Conservation (phyloP, 352 stramenopile genomes). For the Hyaloperonospora arabidopsidis region DNA sequence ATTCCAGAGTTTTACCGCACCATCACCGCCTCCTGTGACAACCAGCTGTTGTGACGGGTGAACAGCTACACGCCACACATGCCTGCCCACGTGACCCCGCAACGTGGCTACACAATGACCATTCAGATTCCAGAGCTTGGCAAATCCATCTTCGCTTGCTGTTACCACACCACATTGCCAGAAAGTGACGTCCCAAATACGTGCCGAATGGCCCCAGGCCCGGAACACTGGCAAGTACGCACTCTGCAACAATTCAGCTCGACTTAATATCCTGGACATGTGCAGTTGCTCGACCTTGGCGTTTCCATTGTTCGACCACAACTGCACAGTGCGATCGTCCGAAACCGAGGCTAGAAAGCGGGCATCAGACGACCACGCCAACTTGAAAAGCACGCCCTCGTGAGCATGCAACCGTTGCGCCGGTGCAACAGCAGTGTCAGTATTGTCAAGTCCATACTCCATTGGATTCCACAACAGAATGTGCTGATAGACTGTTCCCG, state of each 20-base stretch:
- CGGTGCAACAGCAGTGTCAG: conserved; percentile 21
- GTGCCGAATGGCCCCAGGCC: conserved; percentile 73
- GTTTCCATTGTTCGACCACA: conserved; percentile 53
- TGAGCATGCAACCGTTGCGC: conserved; percentile 67
- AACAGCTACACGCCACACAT: conserved; percentile 72
- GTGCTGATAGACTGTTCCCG: conserved; percentile 81
- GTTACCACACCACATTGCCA: conserved; percentile 39
- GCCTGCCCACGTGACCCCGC: conserved; percentile 62
- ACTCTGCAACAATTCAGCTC: conserved; percentile 16
- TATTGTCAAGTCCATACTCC: conserved; percentile 9
- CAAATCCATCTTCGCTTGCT: conserved; percentile 71
- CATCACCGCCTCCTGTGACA: conserved; percentile 71
- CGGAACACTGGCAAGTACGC: conserved; percentile 53
- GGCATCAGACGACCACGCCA: conserved; percentile 66
- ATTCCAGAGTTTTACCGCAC: conserved; percentile 76
- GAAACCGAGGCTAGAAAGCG: conserved; percentile 71
- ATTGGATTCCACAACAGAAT: conserved; percentile 72
- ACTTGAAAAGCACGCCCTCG: conserved; percentile 81
- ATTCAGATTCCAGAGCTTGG: conserved; percentile 57
- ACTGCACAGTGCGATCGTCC: conserved; percentile 76
- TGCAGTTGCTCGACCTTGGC: conserved; percentile 13
- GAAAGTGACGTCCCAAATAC: conserved; percentile 82
- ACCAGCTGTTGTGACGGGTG: conserved; percentile 39
- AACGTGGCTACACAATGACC: conserved; percentile 66
- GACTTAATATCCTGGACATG: neutral